A percentile compares a stretch with the other conserved stretches of the same genome.
These are phyloP conservation scores for Thelephora terrestris DNA, from an alignment of 1,284 basidiomycete genomes.

Conservation along the genomic window DNA sequence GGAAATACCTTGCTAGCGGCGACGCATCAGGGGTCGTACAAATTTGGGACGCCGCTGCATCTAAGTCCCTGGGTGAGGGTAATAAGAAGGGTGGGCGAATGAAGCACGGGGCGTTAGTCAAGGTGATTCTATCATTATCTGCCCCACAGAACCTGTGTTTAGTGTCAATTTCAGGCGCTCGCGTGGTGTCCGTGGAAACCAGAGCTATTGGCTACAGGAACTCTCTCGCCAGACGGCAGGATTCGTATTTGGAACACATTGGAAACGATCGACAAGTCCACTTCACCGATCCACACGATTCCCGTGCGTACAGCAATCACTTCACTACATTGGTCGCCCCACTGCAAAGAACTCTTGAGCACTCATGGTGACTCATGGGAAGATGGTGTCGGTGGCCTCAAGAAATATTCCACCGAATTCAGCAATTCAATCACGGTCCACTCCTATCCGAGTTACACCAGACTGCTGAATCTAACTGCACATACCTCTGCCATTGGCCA, in stretches of 20 bases:
- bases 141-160: not conserved
- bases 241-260: conserved; percentile 47
- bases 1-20: conserved; percentile 31
- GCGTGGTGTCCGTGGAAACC: conserved; percentile 73
- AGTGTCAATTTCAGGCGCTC: conserved; percentile 35
- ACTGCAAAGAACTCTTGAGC: conserved; percentile 56
- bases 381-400: conserved; percentile 8
- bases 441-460: conserved; percentile 28
- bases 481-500: conserved; percentile 26
- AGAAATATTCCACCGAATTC: not conserved
- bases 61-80: conserved; percentile 21
- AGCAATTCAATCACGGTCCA: conserved; percentile 36
- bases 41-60: conserved; percentile 35
- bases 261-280: conserved; percentile 14
- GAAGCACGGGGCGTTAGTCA: conserved; percentile 44
- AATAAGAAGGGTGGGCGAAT: conserved; percentile 32
- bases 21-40: conserved; percentile 33
- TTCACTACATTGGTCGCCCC: conserved; percentile 43
- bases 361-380: conserved; percentile 45
- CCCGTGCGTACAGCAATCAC: conserved; percentile 8
- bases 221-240: conserved; percentile 54
- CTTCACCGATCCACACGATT: conserved; percentile 37
- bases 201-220: conserved; percentile 58
- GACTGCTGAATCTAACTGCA: conserved; percentile 24
- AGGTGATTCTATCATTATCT: conserved; percentile 28